A percentile compares a stretch with the other conserved stretches of the same genome.
Conservation (phyloP, 1,284 basidiomycete species). For the Sparassis latifolia region DNA sequence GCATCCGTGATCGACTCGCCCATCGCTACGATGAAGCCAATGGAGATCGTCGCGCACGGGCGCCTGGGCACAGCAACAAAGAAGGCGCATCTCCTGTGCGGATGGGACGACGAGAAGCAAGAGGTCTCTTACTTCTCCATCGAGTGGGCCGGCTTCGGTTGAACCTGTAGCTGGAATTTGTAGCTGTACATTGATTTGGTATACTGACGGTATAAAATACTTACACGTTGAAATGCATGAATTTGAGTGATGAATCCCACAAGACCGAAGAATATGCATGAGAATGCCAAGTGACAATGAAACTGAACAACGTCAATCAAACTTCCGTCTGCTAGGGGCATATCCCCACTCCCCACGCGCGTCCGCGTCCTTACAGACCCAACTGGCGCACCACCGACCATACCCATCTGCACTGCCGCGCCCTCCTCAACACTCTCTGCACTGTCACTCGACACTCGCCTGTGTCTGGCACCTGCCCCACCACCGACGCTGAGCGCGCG, state of each 20-base stretch:
- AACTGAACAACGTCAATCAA: not conserved
- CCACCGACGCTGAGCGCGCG: conserved; percentile 51
- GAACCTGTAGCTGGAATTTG: conserved; percentile 9
- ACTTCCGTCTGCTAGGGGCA: not conserved
- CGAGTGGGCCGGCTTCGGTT: conserved; percentile 92
- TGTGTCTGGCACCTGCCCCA: conserved; percentile 10
- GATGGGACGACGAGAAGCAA: conserved; percentile 71
- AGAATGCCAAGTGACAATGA: too few species aligned
- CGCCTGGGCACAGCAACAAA: conserved; percentile 96
- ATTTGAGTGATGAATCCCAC: not conserved
- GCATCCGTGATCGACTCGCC: conserved; percentile 74
- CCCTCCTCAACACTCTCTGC: conserved; percentile 52
- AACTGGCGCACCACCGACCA: conserved; percentile 2
- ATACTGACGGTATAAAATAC: not conserved
- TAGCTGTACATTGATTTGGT: not conserved
- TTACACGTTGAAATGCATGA: not conserved
- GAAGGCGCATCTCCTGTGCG: conserved; percentile 90
- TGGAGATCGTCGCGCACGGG: conserved; percentile 94
- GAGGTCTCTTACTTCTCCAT: conserved; percentile 75
- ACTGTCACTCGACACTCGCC: conserved; percentile 30
- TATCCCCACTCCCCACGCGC: not conserved
- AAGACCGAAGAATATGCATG: not conserved
- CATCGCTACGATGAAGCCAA: conserved; percentile 59
- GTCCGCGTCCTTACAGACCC: not conserved
- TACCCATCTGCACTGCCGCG: conserved; percentile 24